A percentile compares a stretch with the other conserved stretches of the same genome.
phyloP scores from a whole-genome alignment of 805 yeast species.

The Starmerella davenportii region DNA sequence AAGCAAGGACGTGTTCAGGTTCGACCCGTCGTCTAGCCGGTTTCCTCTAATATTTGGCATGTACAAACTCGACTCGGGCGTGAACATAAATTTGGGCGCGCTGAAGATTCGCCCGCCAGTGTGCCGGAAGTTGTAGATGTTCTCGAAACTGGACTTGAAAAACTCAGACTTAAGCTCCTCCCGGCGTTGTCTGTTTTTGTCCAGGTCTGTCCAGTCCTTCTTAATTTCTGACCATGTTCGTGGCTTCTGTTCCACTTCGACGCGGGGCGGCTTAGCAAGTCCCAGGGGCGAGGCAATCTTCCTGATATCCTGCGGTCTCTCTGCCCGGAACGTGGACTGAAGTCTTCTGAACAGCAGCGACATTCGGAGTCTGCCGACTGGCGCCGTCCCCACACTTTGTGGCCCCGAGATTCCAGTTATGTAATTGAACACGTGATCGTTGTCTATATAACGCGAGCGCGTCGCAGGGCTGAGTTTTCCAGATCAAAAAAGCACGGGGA shows the following conservation, averaged over 20 bases:
- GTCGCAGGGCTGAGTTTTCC: too few relatives aligned
- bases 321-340: constrained; percentile 14
- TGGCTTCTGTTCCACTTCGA: constrained; percentile 27
- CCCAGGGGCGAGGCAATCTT: constrained; percentile 34
- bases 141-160: constrained; percentile 49
- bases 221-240: constrained; percentile 26
- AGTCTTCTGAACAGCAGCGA: constrained; percentile 2
- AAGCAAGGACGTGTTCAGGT: constrained; percentile 11
- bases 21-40: constrained; percentile 26
- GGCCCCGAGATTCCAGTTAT: too few relatives aligned
- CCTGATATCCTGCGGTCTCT: constrained; percentile 15
- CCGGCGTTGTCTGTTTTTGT: constrained; percentile 31
- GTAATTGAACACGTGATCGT: too few relatives aligned
- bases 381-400: too few relatives aligned
- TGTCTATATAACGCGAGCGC: too few relatives aligned
- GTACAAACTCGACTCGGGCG: constrained; percentile 49
- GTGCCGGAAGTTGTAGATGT: constrained; percentile 43
- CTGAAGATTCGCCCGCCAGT: constrained; percentile 72
- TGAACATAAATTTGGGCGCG: constrained; percentile 68
- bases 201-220: constrained; percentile 32
- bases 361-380: too few relatives aligned
- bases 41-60: constrained; percentile 64
- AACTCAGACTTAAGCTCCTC: constrained; percentile 42
- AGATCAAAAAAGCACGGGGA: constrained; percentile 24
- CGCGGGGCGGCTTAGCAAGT: constrained; percentile 24